Evolutionary conservation across 805 yeast genomes (phyloP).

Genomic region (Candida awuae): DNA sequence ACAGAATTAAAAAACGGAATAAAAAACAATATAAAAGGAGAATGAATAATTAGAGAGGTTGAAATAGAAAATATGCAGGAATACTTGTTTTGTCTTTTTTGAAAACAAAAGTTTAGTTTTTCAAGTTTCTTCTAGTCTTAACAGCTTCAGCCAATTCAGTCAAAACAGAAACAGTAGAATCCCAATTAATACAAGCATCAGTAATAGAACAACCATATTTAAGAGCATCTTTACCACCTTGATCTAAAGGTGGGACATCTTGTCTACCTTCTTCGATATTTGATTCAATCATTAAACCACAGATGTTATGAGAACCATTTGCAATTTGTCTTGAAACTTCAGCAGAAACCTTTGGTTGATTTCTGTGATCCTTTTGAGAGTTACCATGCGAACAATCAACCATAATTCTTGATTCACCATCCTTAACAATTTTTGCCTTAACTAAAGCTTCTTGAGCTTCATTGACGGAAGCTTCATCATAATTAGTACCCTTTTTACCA

Average conservation of each 20-base stretch:
- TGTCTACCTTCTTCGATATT: constrained; percentile 91
- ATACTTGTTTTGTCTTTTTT: too few relatives aligned
- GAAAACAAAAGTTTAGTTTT: not conserved
- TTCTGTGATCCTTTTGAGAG: constrained; percentile 81
- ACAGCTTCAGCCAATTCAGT: constrained; percentile 72
- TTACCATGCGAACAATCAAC: constrained; percentile 97
- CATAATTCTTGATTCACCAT: constrained; percentile 66
- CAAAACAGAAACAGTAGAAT: constrained; percentile 67
- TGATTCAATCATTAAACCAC: constrained; percentile 96
- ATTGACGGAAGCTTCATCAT: constrained; percentile 64
- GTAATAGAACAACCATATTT: constrained; percentile 93
- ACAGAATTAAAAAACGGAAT: too few relatives aligned
- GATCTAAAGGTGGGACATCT: constrained; percentile 57
- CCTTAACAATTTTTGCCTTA: constrained; percentile 32
- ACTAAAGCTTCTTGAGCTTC: constrained; percentile 55
- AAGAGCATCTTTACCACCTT: constrained; percentile 65
- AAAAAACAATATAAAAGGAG: too few relatives aligned
- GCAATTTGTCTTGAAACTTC: constrained; percentile 71
- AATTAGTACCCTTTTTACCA: constrained; percentile 90
- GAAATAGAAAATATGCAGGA: too few relatives aligned
- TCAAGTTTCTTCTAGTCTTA: constrained; percentile 53
- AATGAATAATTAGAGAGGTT: not conserved
- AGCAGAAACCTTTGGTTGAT: constrained; percentile 85
- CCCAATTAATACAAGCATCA: constrained; percentile 96
- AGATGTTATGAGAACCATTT: constrained; percentile 64